Evolutionary conservation across 78 protist genomes (phyloP).

Genomic region (Cavenderia fasciculata): DNA sequence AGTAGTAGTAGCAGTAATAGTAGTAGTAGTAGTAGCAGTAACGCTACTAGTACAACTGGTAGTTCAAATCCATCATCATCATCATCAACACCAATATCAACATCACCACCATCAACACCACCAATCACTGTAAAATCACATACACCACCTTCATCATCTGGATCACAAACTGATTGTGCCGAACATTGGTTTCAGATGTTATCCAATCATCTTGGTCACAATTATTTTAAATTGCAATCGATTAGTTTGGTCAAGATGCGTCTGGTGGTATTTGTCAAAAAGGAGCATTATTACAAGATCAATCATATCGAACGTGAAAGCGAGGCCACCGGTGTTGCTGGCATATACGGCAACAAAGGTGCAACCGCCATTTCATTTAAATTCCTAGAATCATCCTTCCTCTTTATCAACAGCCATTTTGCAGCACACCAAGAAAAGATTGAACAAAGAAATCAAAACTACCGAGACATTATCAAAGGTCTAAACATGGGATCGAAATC

Average conservation of each 20-base stretch:
- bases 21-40: too few species aligned
- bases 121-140: neutral
- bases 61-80: neutral
- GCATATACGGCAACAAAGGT: conserved; percentile 92
- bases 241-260: conserved; percentile 74
- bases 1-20: neutral
- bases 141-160: conserved; percentile 11
- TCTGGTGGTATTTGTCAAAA: conserved; percentile 36
- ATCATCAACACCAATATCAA: too few species aligned
- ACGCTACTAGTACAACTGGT: too few species aligned
- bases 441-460: conserved; percentile 78
- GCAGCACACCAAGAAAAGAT: conserved; percentile 86
- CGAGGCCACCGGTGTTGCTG: conserved; percentile 77
- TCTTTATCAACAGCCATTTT: conserved; percentile 88
- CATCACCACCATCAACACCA: too few species aligned
- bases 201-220: conserved; percentile 50
- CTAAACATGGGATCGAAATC: conserved; percentile 28
- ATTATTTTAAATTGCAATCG: conserved; percentile 24
- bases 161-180: neutral
- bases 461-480: conserved; percentile 69
- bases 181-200: conserved; percentile 70
- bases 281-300: conserved; percentile 57
- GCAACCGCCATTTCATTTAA: conserved; percentile 79
- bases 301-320: conserved; percentile 29
- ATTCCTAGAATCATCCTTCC: conserved; percentile 61